Evolutionary conservation across 139 green algal genomes (phyloP).

Genomic region (Micractinium conductrix): DNA sequence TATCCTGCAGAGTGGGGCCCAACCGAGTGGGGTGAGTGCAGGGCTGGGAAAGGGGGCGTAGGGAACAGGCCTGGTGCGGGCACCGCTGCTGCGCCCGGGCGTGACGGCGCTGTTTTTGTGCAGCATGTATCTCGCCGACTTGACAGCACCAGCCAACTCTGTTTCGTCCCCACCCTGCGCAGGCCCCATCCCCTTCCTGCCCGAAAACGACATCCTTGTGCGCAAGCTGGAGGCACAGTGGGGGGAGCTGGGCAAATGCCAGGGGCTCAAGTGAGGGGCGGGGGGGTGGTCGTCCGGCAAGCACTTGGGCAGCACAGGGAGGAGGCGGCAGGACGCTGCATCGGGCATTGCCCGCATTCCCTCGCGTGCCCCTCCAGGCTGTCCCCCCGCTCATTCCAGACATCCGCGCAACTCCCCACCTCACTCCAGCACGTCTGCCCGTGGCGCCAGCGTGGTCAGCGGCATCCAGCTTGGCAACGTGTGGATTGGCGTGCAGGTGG

Average conservation of each 20-base stretch:
- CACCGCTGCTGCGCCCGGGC: background rate
- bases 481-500: slow-evolving; percentile 88
- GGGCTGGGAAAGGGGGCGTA: background rate
- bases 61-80: background rate
- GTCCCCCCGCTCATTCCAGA: too few species aligned
- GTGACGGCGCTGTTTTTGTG: background rate
- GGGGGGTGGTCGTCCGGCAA: background rate
- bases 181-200: slow-evolving; percentile 91
- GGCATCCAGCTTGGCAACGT: slow-evolving; percentile 93
- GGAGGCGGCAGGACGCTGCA: background rate
- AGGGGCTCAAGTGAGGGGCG: slow-evolving; percentile 39
- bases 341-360: too few species aligned
- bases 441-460: slow-evolving; percentile 57
- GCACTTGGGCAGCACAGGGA: background rate
- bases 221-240: slow-evolving; percentile 89
- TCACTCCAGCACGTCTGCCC: slow-evolving; percentile 44
- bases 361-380: too few species aligned
- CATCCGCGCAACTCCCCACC: too few species aligned
- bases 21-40: slow-evolving; percentile 78
- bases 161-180: background rate
- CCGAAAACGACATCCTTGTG: slow-evolving; percentile 80
- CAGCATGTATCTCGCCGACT: too few species aligned
- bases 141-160: background rate
- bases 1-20: slow-evolving; percentile 84
- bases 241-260: slow-evolving; percentile 83